Base-by-base conservation (phyloP, 108 stramenopile genomes). In the Conticribra guillardii region DNA sequence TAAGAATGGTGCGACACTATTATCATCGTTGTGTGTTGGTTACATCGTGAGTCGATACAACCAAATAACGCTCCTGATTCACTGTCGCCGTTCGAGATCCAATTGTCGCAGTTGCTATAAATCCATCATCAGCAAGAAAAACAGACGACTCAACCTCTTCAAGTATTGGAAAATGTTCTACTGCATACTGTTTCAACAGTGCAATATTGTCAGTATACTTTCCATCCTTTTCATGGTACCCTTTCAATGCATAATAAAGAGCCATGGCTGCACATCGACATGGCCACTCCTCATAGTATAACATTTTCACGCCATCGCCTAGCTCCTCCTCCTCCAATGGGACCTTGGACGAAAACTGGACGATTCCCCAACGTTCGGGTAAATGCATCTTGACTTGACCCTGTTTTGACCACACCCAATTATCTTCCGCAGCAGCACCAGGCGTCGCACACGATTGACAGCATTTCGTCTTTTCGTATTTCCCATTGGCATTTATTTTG, bases 221-320 rank as follows among this genome's bases (percentile, higher is more conserved):
- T 32, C 64, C 76, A 30, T 70, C 52, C 27, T 78, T 60, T 29
- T 49, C 37, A 15, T 64, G 45, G 50, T 69, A 88, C 2, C 41
- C 62, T 45, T 78, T 73, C 68, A 88, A 83, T n/a, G 93, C 89
- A 62, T 91, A 91, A 54, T 92, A 95, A 9, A 95, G 45, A 57
- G 89, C 83, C 90, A 95, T 95, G 14, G 90, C 90, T 4, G 90
- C 89, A 52, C 91, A 71, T 27, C 88, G 65, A 24, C 59, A 62
- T 17, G 88, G 87, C 93, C 93, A 95, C 29, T 79, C 70, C 21
- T 66, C 70, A 18, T 72, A 79, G 41, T 79, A 67, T 37, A 18
- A 21, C 53, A 50, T 26, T 31, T 11, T 9, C 5, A 11, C 37
- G 5, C 11, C 11, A 9, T 41, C 37, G 5, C 11, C 37, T 41